A percentile compares a stretch with the other conserved stretches of the same genome.
phyloP scores from a whole-genome alignment of 345 rosid genomes.

The Rhodamnia argentea region DNA sequence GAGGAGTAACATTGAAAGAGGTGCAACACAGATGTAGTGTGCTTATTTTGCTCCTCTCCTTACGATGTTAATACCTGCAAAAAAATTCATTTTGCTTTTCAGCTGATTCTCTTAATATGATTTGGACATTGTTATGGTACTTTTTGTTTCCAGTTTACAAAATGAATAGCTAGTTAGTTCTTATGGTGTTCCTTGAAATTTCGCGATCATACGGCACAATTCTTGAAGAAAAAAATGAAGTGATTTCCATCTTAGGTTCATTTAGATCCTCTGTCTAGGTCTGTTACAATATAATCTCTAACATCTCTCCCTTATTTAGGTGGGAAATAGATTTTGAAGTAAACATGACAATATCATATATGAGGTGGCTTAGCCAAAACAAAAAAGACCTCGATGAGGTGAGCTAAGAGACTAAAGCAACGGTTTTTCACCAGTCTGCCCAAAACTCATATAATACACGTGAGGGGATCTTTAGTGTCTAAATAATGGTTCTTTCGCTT shows the following conservation, averaged over 20 bases:
- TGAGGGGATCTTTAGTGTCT: background rate
- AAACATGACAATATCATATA: background rate
- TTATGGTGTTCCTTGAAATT: background rate
- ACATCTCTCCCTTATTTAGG: background rate
- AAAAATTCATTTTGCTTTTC: background rate
- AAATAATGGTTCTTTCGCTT: background rate
- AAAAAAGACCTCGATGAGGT: background rate
- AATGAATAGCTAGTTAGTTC: background rate
- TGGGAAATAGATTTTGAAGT: background rate
- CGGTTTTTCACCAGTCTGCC: background rate
- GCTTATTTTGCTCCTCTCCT: background rate
- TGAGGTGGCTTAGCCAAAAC: background rate
- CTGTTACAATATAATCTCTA: background rate
- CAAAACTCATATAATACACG: background rate
- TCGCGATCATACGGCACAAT: background rate
- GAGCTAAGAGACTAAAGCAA: background rate
- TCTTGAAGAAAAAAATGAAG: background rate
- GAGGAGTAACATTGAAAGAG: constrained; percentile 65
- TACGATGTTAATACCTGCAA: background rate
- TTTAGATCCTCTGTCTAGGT: background rate
- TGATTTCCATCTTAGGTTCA: background rate
- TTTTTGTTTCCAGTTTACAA: background rate
- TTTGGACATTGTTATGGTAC: background rate
- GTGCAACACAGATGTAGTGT: constrained; percentile 11
- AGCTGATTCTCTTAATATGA: background rate